Percentiles rank a stretch among this genome's conserved stretches.
Conservation (phyloP, 1,139 yeast species). For the Yamadazyma siamensis region DNA sequence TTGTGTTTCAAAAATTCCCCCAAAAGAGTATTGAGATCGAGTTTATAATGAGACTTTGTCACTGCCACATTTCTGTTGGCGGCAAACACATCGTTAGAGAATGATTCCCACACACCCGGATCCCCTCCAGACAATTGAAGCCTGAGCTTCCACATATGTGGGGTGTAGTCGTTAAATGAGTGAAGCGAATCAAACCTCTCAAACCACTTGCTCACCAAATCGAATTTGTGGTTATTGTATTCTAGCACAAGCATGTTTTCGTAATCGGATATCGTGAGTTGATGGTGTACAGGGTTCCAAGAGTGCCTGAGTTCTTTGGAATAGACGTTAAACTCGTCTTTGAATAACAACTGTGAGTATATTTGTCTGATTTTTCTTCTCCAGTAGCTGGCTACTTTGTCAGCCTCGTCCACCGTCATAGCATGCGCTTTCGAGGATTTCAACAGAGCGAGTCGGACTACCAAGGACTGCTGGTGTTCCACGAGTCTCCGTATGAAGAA, state of each 20-base stretch:
- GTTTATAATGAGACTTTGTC: slow-evolving; percentile 1
- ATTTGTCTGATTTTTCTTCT: slow-evolving; percentile 23
- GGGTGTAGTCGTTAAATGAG: slow-evolving; percentile 23
- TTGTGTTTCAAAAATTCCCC: slow-evolving; percentile 7
- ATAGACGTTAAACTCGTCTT: slow-evolving; percentile 21
- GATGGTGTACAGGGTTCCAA: slow-evolving; percentile 7
- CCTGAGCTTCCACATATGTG: slow-evolving; percentile 32
- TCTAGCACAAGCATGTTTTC: slow-evolving; percentile 40
- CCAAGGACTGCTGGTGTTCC: slow-evolving; percentile 18
- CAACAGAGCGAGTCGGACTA: slow-evolving; percentile 3
- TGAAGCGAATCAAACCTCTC: slow-evolving; percentile 26
- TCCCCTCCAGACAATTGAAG: slow-evolving; percentile 35
- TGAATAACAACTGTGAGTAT: slow-evolving; percentile 26
- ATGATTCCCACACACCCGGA: slow-evolving; percentile 29
- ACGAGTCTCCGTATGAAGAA: slow-evolving; percentile 23
- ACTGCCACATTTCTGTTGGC: slow-evolving; percentile 2
- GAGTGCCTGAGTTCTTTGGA: slow-evolving; percentile 13
- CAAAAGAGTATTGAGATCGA: slow-evolving; percentile 5
- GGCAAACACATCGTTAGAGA: slow-evolving; percentile 19
- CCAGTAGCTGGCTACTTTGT: slow-evolving; percentile 5
- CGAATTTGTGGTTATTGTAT: slow-evolving; percentile 31
- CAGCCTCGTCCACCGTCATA: slow-evolving; percentile 2
- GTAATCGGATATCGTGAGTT: slow-evolving; percentile 27
- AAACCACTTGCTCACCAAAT: slow-evolving; percentile 42
- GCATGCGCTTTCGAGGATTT: slow-evolving; percentile 3